These are phyloP conservation scores for Acarospora socialis DNA, from an alignment of 2,329 filamentous ascomycete species.

Conservation along the genomic window DNA sequence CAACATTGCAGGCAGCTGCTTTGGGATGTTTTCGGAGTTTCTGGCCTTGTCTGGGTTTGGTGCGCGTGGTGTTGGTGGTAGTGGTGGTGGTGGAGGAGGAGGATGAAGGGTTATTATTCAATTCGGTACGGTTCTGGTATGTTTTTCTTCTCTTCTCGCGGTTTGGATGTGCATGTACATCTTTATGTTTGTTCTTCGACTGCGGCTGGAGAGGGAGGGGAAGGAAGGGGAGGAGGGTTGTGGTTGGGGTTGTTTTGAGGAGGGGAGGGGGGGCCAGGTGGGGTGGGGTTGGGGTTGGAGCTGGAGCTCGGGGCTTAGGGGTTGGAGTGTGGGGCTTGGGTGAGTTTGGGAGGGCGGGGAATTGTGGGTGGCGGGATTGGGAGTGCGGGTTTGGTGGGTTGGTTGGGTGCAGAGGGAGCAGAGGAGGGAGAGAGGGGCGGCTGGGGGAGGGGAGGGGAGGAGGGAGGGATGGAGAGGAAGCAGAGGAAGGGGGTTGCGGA, in stretches of 20 bases:
- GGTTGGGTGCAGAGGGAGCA: background rate
- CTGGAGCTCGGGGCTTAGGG: too few species aligned
- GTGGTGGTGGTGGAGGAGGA: too few species aligned
- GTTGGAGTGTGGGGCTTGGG: constrained; percentile 1
- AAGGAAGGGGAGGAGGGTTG: background rate
- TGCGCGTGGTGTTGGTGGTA: too few species aligned
- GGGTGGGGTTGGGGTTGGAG: constrained; percentile 3
- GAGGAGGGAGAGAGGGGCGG: background rate
- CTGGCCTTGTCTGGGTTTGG: too few species aligned
- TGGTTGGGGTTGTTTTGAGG: background rate
- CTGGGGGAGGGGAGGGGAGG: background rate
- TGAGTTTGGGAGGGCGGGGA: background rate
- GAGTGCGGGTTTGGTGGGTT: constrained; percentile 1
- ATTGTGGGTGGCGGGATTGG: background rate
- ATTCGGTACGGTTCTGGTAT: too few species aligned
- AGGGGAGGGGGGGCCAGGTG: constrained; percentile 1
- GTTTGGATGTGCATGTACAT: too few species aligned
- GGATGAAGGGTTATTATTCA: too few species aligned
- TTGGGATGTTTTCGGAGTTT: too few species aligned
- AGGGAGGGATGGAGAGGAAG: background rate
- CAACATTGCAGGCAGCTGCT: too few species aligned
- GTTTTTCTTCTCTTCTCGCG: too few species aligned
- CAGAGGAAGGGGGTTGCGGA: background rate
- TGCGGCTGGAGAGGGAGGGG: background rate
- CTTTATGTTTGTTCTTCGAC: too few species aligned